These are phyloP conservation scores for Botrytis hyacinthi DNA, from an alignment of 2,329 filamentous ascomycete genomes.

Conservation along the genomic window DNA sequence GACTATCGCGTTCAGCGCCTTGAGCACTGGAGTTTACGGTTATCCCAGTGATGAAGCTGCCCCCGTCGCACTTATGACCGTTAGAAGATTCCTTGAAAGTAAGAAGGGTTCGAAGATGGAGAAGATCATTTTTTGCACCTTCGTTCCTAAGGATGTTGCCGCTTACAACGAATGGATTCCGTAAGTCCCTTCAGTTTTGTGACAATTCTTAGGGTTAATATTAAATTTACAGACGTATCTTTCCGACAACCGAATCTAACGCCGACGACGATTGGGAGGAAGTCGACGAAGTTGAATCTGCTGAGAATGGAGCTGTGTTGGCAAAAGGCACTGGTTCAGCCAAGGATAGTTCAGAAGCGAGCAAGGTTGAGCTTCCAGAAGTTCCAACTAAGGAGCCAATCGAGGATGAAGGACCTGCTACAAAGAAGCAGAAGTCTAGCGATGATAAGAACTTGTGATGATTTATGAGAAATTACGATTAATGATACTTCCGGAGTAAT, in stretches of 20 bases:
- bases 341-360: slow-evolving; percentile 28
- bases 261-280: slow-evolving; percentile 33
- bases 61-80: slow-evolving; percentile 61
- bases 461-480: neutral
- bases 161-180: slow-evolving; percentile 71
- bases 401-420: slow-evolving; percentile 35
- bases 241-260: slow-evolving; percentile 45
- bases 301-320: slow-evolving; percentile 29
- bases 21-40: slow-evolving; percentile 88
- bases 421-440: slow-evolving; percentile 41
- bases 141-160: slow-evolving; percentile 71
- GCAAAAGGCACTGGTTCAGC: neutral
- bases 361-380: slow-evolving; percentile 39
- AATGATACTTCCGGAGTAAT: neutral
- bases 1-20: slow-evolving; percentile 76
- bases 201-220: slow-evolving; percentile 7
- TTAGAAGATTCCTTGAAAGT: slow-evolving; percentile 54
- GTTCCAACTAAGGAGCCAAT: slow-evolving; percentile 41
- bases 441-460: slow-evolving; percentile 24
- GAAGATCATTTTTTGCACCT: slow-evolving; percentile 81
- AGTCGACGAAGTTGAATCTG: slow-evolving; percentile 32
- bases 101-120: slow-evolving; percentile 55
- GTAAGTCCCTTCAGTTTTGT: slow-evolving; percentile 52
- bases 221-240: slow-evolving; percentile 43
- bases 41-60: slow-evolving; percentile 77